Conservation (phyloP, 2,329 filamentous ascomycete genomes). For the Stagonosporopsis cucurbitacearum region DNA sequence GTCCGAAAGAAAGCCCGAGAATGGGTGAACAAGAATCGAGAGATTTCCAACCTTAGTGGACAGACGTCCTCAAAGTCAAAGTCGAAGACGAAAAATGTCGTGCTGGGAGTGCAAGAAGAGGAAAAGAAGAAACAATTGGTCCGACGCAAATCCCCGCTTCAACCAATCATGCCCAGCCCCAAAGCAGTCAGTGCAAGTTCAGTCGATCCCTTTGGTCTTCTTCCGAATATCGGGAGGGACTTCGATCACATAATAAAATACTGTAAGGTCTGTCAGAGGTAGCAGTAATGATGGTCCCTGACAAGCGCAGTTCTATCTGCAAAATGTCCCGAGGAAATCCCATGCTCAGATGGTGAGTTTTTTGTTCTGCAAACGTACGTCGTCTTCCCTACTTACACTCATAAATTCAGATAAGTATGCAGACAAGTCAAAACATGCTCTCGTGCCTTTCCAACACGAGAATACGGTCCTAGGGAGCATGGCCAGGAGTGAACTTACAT, state of each 20-base stretch:
- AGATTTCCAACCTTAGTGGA: constrained; percentile 9
- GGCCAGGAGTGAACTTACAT: constrained; percentile 26
- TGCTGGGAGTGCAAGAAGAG: constrained; percentile 4
- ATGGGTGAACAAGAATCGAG: constrained; percentile 33
- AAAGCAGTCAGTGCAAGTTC: constrained; percentile 9
- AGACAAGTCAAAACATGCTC: constrained; percentile 15
- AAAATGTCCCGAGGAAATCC: constrained; percentile 28
- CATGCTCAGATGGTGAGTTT: constrained; percentile 17
- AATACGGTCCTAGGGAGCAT: constrained; percentile 31
- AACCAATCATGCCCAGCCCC: not conserved
- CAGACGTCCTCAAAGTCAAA: constrained; percentile 1
- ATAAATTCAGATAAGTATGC: constrained; percentile 26
- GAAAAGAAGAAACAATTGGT: constrained; percentile 1
- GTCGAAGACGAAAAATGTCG: not conserved
- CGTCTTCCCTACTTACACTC: not conserved
- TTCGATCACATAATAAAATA: constrained; percentile 35
- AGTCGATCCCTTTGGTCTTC: constrained; percentile 28
- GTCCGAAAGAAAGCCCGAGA: constrained; percentile 37
- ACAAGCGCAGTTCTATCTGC: constrained; percentile 23
- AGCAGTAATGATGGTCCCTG: not conserved
- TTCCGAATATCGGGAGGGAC: constrained; percentile 28
- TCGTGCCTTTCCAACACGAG: constrained; percentile 19
- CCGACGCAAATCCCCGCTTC: not conserved
- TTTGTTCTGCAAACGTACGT: too few relatives aligned
- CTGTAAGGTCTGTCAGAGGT: constrained; percentile 17